Evolutionary conservation across 2,329 filamentous ascomycete genomes (phyloP).

Genomic region (Fusarium setosum): DNA sequence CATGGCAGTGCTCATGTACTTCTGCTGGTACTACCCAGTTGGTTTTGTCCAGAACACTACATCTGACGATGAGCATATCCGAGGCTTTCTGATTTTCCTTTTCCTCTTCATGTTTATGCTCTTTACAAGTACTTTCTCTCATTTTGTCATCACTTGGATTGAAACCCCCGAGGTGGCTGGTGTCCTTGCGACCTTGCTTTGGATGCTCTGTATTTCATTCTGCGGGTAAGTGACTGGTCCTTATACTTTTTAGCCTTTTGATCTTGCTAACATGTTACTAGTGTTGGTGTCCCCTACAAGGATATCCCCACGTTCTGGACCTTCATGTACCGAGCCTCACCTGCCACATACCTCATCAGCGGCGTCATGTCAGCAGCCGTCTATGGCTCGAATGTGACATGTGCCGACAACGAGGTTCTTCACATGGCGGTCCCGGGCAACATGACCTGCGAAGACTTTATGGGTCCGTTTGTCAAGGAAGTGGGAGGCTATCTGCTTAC

Average conservation of each 20-base stretch:
- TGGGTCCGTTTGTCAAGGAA: slow-evolving; percentile 54
- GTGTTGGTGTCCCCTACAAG: slow-evolving; percentile 68
- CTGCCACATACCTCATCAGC: slow-evolving; percentile 75
- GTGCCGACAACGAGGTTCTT: slow-evolving; percentile 57
- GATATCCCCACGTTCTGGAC: slow-evolving; percentile 76
- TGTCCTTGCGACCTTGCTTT: slow-evolving; percentile 53
- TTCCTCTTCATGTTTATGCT: slow-evolving; percentile 42
- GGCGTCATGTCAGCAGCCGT: slow-evolving; percentile 62
- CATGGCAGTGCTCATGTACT: slow-evolving; percentile 40
- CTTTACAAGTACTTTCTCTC: slow-evolving; percentile 42
- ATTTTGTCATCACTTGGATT: slow-evolving; percentile 39
- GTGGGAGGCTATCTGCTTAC: slow-evolving; percentile 62
- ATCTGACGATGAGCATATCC: slow-evolving; percentile 28
- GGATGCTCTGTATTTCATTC: slow-evolving; percentile 42
- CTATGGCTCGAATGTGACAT: slow-evolving; percentile 33
- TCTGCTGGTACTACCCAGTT: slow-evolving; percentile 44
- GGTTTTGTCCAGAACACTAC: slow-evolving; percentile 43
- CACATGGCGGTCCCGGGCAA: slow-evolving; percentile 65
- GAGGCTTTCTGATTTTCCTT: slow-evolving; percentile 41
- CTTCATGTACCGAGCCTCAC: slow-evolving; percentile 76
- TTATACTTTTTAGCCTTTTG: neutral
- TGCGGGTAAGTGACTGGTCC: slow-evolving; percentile 49
- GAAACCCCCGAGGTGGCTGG: slow-evolving; percentile 38
- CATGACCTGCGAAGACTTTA: slow-evolving; percentile 63
- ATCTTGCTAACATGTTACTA: slow-evolving; percentile 43